These are phyloP conservation scores for Cicer cuneatum DNA, from an alignment of 306 rosid genomes.

Conservation along the genomic window DNA sequence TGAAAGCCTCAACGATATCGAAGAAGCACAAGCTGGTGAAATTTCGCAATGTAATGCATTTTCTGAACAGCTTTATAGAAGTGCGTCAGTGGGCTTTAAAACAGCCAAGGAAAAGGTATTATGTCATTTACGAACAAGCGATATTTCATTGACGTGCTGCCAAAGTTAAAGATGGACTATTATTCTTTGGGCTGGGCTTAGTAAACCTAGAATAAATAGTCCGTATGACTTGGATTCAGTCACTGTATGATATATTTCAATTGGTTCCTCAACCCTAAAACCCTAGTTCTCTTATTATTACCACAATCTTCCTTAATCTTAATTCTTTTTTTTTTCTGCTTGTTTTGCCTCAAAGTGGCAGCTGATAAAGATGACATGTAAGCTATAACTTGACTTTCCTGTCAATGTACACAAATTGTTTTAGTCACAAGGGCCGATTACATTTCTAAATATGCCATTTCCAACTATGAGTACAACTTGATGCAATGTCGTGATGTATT, in stretches of 20 bases:
- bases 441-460: conserved; percentile 2
- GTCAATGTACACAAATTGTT: background rate
- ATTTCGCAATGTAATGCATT: background rate
- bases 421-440: conserved; percentile 25
- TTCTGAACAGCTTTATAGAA: conserved; percentile 13
- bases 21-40: conserved; percentile 16
- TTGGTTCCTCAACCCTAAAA: conserved; percentile 35
- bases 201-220: conserved; percentile 9
- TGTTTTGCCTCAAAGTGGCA: background rate
- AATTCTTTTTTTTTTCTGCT: background rate
- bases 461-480: background rate
- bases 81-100: background rate
- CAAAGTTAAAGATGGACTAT: background rate
- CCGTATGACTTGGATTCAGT: conserved; percentile 2
- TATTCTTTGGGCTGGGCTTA: conserved; percentile 31
- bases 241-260: background rate
- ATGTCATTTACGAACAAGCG: background rate
- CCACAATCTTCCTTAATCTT: conserved; percentile 15
- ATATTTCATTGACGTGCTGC: background rate
- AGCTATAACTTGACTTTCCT: background rate
- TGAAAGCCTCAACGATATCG: background rate
- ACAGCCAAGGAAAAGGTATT: conserved; percentile 20
- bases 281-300: conserved; percentile 15
- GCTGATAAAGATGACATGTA: background rate
- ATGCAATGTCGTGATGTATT: background rate